A percentile compares a stretch with the other conserved stretches of the same genome.
Conservation (phyloP, 1,284 basidiomycete species). For the Cutaneotrichosporon arboriforme region DNA sequence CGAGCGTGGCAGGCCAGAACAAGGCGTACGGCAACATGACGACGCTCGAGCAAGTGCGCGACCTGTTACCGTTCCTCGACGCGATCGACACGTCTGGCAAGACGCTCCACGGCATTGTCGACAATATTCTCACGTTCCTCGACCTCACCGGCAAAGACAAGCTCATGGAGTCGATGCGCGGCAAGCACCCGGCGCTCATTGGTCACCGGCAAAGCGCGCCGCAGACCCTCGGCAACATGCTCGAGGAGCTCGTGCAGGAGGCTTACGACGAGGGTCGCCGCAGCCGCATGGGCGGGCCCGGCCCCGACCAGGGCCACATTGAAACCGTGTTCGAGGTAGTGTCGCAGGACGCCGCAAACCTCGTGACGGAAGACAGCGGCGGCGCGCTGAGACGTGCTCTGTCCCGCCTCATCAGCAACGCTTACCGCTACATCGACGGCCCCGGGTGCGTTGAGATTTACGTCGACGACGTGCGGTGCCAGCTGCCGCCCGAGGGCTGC, state of each 20-base stretch:
- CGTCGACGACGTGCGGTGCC: constrained; percentile 34
- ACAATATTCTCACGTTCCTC: constrained; percentile 45
- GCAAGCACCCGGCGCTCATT: constrained; percentile 5
- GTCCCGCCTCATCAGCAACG: constrained; percentile 38
- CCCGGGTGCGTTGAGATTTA: constrained; percentile 41
- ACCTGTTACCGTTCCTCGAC: constrained; percentile 39
- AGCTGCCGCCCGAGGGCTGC: constrained; percentile 36
- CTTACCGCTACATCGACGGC: constrained; percentile 42
- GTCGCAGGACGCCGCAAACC: constrained; percentile 34
- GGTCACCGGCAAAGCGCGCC: constrained; percentile 18
- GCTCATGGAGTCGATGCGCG: background rate
- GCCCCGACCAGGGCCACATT: constrained; percentile 25
- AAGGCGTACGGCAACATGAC: constrained; percentile 7
- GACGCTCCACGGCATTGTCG: constrained; percentile 42
- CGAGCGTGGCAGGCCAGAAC: background rate
- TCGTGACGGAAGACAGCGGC: constrained; percentile 36
- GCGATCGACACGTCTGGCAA: constrained; percentile 45
- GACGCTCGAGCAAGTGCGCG: constrained; percentile 35
- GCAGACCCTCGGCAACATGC: constrained; percentile 31
- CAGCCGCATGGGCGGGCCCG: constrained; percentile 21
- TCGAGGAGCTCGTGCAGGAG: constrained; percentile 40
- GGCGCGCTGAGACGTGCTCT: constrained; percentile 38
- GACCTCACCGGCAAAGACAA: constrained; percentile 37
- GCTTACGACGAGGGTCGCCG: constrained; percentile 33
- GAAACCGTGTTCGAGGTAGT: constrained; percentile 44